A percentile compares a stretch with the other conserved stretches of the same genome.
These are phyloP conservation scores for Pisolithus orientalis DNA, from an alignment of 768 basidiomycete genomes.

Conservation along the genomic window DNA sequence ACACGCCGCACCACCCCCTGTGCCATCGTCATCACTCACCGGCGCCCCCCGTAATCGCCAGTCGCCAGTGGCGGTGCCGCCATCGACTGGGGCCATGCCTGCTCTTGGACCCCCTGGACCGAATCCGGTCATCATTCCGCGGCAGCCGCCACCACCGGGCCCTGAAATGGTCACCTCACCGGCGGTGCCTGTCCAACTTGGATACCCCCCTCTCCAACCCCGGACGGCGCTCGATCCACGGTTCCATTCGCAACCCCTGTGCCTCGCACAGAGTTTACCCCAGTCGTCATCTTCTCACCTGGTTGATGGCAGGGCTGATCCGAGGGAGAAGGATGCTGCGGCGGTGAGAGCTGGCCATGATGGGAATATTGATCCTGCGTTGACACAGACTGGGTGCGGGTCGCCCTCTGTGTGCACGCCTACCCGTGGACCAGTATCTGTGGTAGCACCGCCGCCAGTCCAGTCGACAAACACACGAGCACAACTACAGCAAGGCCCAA, in stretches of 20 bases:
- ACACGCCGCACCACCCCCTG: slow-evolving; percentile 24
- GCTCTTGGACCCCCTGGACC: slow-evolving; percentile 6
- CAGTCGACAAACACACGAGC: slow-evolving; percentile 1
- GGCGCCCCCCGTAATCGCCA: slow-evolving; percentile 1
- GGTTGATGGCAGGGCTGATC: slow-evolving; percentile 6
- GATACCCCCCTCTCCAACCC: slow-evolving; percentile 22
- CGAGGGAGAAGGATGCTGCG: slow-evolving; percentile 18
- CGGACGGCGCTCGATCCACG: slow-evolving; percentile 32
- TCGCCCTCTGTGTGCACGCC: slow-evolving; percentile 10
- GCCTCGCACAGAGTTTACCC: too few relatives aligned
- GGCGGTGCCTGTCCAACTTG: slow-evolving; percentile 20
- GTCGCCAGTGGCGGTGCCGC: slow-evolving; percentile 1
- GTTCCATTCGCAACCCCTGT: slow-evolving; percentile 18
- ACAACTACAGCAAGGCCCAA: neutral
- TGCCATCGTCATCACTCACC: slow-evolving; percentile 19
- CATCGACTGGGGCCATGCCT: neutral
- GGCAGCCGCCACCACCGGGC: slow-evolving; percentile 7
- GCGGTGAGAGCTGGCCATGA: slow-evolving; percentile 19
- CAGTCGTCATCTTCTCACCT: too few relatives aligned
- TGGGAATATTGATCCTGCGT: slow-evolving; percentile 26
- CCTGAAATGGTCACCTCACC: slow-evolving; percentile 13
- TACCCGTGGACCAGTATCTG: slow-evolving; percentile 14
- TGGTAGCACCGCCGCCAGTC: slow-evolving; percentile 8
- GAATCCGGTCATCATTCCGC: slow-evolving; percentile 13
- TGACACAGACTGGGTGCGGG: slow-evolving; percentile 1